Conservation (phyloP, 768 basidiomycete species). For the Phallus indusiatus region DNA sequence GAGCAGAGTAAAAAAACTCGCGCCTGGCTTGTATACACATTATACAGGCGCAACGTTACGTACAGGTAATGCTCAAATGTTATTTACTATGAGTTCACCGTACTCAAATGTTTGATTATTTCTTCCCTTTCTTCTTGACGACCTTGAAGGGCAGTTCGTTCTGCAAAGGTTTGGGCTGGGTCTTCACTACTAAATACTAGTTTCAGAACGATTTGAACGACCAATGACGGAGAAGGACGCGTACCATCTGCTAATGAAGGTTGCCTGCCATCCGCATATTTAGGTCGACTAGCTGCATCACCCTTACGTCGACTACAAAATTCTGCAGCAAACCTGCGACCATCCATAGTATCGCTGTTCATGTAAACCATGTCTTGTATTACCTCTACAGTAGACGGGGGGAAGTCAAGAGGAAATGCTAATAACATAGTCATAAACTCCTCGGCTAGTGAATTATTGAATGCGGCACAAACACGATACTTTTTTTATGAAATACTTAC, state of each 20-base stretch:
- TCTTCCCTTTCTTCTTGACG: conserved; percentile 8
- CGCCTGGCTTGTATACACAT: background rate
- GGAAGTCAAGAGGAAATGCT: conserved; percentile 87
- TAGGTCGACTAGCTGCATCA: conserved; percentile 50
- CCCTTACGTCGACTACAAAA: conserved; percentile 81
- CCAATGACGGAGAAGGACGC: background rate
- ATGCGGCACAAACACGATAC: background rate
- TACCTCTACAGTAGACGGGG: conserved; percentile 73
- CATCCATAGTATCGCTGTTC: conserved; percentile 90
- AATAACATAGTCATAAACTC: conserved; percentile 95
- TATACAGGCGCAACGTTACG: background rate
- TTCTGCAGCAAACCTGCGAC: conserved; percentile 88
- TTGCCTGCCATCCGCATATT: conserved; percentile 34
- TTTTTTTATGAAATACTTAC: conserved; percentile 12
- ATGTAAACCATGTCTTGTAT: conserved; percentile 94
- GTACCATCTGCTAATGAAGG: conserved; percentile 68
- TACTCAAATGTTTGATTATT: too few species aligned
- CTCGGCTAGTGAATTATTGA: conserved; percentile 50
- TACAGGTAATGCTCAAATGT: conserved; percentile 1
- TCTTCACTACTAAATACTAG: conserved; percentile 7
- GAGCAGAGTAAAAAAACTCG: background rate
- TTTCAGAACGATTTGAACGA: background rate
- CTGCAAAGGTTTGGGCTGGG: conserved; percentile 10
- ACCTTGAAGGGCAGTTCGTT: conserved; percentile 7
- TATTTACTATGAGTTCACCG: background rate